These are phyloP conservation scores for Leccinum subgranulosum DNA, from an alignment of 768 basidiomycete species.

Conservation along the genomic window DNA sequence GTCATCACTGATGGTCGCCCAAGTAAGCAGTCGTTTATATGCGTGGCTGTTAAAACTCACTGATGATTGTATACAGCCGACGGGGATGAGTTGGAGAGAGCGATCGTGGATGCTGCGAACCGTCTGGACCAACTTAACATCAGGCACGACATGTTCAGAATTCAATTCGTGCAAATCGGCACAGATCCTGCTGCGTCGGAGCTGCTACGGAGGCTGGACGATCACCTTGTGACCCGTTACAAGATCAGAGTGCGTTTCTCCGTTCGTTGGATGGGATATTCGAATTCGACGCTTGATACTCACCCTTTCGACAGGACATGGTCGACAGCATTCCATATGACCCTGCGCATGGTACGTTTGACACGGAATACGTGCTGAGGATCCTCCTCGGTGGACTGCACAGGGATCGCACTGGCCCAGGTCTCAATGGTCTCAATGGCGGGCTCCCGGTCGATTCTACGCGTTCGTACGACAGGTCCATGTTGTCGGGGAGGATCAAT, in stretches of 20 bases:
- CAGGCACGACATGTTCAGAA: constrained; percentile 40
- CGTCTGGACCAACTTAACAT: constrained; percentile 36
- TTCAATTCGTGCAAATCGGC: constrained; percentile 49
- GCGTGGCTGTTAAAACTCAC: neutral
- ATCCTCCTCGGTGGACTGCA: constrained; percentile 30
- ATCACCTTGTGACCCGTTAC: constrained; percentile 32
- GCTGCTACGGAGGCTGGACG: constrained; percentile 40
- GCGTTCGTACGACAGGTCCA: neutral
- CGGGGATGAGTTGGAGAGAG: constrained; percentile 23
- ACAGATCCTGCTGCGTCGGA: constrained; percentile 35
- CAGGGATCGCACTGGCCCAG: constrained; percentile 5
- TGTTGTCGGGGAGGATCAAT: constrained; percentile 3
- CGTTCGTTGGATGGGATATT: neutral
- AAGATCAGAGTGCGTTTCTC: constrained; percentile 26
- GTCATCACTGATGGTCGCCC: constrained; percentile 41
- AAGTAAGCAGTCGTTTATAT: constrained; percentile 26
- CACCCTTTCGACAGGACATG: constrained; percentile 35
- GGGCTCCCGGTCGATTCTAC: constrained; percentile 1
- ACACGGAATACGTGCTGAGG: constrained; percentile 36
- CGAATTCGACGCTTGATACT: neutral
- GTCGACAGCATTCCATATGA: constrained; percentile 44
- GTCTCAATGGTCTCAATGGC: constrained; percentile 4
- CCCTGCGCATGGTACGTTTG: constrained; percentile 26
- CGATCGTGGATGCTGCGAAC: constrained; percentile 36
- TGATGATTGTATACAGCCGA: constrained; percentile 19